These are phyloP conservation scores for Chrysanthemum seticuspe DNA, from an alignment of 129 eudicot genomes.

Conservation along the genomic window DNA sequence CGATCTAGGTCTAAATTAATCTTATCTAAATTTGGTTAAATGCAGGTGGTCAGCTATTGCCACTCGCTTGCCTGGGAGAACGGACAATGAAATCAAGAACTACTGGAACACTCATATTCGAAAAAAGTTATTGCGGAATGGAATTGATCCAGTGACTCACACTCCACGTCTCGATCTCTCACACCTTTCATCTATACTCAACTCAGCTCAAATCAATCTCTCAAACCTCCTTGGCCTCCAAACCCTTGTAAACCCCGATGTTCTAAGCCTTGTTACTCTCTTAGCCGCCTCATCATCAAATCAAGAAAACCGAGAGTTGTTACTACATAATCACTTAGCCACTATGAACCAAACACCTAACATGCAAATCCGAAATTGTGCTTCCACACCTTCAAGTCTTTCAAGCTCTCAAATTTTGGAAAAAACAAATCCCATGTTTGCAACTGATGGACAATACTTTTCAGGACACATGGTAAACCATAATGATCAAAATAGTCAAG, in stretches of 20 bases:
- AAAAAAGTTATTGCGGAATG: conserved; percentile 49
- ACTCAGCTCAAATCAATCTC: conserved; percentile 49
- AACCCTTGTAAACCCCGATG: conserved; percentile 56
- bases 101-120: conserved; percentile 65
- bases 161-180: conserved; percentile 61
- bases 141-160: conserved; percentile 75
- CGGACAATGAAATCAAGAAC: conserved; percentile 65
- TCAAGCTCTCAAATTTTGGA: conserved; percentile 14
- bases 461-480: conserved; percentile 1
- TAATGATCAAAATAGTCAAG: conserved; percentile 21
- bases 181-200: conserved; percentile 59
- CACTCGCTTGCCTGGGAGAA: conserved; percentile 59
- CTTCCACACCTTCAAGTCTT: conserved; percentile 19
- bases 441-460: conserved; percentile 16
- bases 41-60: conserved; percentile 69
- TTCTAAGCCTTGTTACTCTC: conserved; percentile 47
- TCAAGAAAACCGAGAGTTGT: conserved; percentile 28
- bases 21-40: neutral
- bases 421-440: conserved; percentile 25
- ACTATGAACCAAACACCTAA: conserved; percentile 29
- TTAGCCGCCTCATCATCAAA: conserved; percentile 24
- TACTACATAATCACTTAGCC: conserved; percentile 20
- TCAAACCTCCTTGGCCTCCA: conserved; percentile 59
- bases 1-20: neutral
- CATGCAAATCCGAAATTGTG: conserved; percentile 22